phyloP scores from a whole-genome alignment of 1,284 basidiomycete genomes.

The Cryptococcus sp. region DNA sequence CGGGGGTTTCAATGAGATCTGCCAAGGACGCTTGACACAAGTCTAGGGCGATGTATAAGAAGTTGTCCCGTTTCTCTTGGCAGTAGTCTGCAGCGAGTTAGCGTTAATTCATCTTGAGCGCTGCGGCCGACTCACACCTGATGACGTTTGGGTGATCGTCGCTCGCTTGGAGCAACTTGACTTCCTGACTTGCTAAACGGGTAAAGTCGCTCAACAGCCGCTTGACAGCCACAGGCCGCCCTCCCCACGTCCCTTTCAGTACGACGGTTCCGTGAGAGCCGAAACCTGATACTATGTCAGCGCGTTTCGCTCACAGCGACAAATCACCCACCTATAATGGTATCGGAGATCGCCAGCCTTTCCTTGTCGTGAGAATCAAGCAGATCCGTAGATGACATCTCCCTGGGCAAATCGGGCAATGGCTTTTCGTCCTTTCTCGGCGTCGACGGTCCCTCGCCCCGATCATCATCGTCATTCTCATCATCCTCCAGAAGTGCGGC shows the following conservation, averaged over 20 bases:
- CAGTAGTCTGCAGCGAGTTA: slow-evolving; percentile 68
- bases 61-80: slow-evolving; percentile 88
- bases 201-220: slow-evolving; percentile 94
- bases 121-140: slow-evolving; percentile 58
- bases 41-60: slow-evolving; percentile 96
- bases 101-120: slow-evolving; percentile 1
- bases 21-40: slow-evolving; percentile 92
- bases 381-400: slow-evolving; percentile 36
- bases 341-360: slow-evolving; percentile 69
- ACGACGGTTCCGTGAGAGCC: slow-evolving; percentile 97
- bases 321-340: slow-evolving; percentile 66
- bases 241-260: slow-evolving; percentile 89
- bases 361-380: slow-evolving; percentile 40
- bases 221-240: slow-evolving; percentile 94
- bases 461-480: slow-evolving; percentile 56
- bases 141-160: slow-evolving; percentile 99
- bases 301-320: not conserved
- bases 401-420: slow-evolving; percentile 43
- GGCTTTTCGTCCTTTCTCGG: slow-evolving; percentile 39
- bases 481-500: slow-evolving; percentile 56
- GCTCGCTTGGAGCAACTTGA: slow-evolving; percentile 88
- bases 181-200: slow-evolving; percentile 90
- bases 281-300: slow-evolving; percentile 64
- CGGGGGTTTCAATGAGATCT: slow-evolving; percentile 84
- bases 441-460: slow-evolving; percentile 36